These are phyloP conservation scores for Penicillium sp. DNA, from an alignment of 2,329 filamentous ascomycete genomes.

Conservation along the genomic window DNA sequence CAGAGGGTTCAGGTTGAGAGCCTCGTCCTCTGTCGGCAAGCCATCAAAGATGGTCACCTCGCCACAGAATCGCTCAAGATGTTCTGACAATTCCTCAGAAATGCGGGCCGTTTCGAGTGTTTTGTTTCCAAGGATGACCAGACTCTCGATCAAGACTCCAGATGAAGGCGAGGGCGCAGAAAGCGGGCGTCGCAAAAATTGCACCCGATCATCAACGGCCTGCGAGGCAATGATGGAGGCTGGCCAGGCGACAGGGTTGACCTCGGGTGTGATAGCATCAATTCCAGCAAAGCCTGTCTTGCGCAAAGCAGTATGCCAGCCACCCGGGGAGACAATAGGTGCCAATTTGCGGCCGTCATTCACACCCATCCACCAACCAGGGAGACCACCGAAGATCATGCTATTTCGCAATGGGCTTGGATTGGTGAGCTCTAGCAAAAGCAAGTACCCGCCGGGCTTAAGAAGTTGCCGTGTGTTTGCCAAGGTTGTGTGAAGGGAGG, in stretches of 20 bases:
- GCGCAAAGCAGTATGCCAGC: background rate
- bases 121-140: background rate
- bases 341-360: constrained; percentile 17
- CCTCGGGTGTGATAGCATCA: constrained; percentile 11
- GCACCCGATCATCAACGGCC: constrained; percentile 2
- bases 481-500: constrained; percentile 20
- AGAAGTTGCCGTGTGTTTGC: constrained; percentile 27
- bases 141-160: too few relatives aligned
- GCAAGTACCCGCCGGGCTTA: background rate
- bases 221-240: constrained; percentile 1
- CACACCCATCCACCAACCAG: constrained; percentile 36
- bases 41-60: too few relatives aligned
- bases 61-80: too few relatives aligned
- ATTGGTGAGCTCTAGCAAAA: constrained; percentile 1
- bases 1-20: too few relatives aligned
- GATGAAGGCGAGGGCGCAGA: too few relatives aligned
- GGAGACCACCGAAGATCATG: constrained; percentile 15
- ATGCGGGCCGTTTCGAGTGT: background rate
- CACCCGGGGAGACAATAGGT: background rate
- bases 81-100: background rate
- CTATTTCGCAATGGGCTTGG: background rate
- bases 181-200: background rate
- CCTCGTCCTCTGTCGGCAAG: too few relatives aligned
- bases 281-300: constrained; percentile 19
- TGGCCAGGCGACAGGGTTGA: background rate